These are phyloP conservation scores for Phalaenopsis equestris DNA, from an alignment of 106 monocot genomes.

Conservation along the genomic window DNA sequence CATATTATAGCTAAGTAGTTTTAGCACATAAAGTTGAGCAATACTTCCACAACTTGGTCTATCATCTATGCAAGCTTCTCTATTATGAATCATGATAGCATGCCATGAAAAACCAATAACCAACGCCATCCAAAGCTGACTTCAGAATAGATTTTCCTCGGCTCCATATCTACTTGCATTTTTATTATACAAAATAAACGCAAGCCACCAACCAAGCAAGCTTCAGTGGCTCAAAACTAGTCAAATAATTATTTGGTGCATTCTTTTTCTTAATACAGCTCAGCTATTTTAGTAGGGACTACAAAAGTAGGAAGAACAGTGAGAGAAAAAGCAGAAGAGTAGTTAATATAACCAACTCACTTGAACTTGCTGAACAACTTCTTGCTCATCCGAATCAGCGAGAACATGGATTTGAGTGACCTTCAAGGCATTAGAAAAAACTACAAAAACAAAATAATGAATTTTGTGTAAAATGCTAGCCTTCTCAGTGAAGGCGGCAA, in stretches of 20 bases:
- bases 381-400: conserved; percentile 98
- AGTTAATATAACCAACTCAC: conserved; percentile 26
- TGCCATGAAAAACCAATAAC: neutral
- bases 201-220: neutral
- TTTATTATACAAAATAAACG: neutral
- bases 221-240: neutral
- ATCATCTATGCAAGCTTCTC: neutral
- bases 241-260: neutral
- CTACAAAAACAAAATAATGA: conserved; percentile 29
- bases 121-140: neutral
- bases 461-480: neutral
- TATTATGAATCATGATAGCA: conserved; percentile 1
- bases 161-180: neutral
- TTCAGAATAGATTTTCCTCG: neutral
- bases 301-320: neutral
- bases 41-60: neutral
- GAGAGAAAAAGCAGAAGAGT: neutral
- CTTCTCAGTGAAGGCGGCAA: neutral
- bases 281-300: neutral
- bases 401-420: conserved; percentile 88
- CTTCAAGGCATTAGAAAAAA: conserved; percentile 97
- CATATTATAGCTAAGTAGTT: neutral
- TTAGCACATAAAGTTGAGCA: neutral
- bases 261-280: neutral
- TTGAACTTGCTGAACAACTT: conserved; percentile 96